Evolutionary conservation across 2,329 filamentous ascomycete genomes (phyloP).

Genomic region (Trichoderma afroharzianum): DNA sequence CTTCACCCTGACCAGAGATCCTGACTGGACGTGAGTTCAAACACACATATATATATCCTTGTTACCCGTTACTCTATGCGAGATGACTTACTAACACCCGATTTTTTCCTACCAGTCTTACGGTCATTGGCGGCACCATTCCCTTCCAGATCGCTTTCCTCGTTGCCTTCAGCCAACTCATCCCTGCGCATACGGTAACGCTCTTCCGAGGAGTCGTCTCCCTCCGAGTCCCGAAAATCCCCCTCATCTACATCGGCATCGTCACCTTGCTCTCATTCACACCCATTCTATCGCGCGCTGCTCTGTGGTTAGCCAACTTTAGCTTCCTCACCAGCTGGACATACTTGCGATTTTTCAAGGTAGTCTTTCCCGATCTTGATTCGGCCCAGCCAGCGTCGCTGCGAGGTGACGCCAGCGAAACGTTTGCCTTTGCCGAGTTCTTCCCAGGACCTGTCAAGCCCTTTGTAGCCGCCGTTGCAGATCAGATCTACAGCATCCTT

Average conservation of each 20-base stretch:
- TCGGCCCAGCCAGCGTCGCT: slow-evolving; percentile 59
- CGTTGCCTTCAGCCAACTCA: slow-evolving; percentile 94
- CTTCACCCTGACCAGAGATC: slow-evolving; percentile 65
- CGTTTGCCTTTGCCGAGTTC: slow-evolving; percentile 93
- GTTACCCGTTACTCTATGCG: neutral
- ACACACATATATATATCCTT: neutral
- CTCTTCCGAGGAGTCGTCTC: slow-evolving; percentile 86
- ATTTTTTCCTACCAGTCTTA: slow-evolving; percentile 50
- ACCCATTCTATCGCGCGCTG: slow-evolving; percentile 62
- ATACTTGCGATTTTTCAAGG: slow-evolving; percentile 93
- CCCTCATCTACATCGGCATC: slow-evolving; percentile 69
- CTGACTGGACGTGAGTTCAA: slow-evolving; percentile 62
- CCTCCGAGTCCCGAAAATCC: slow-evolving; percentile 73
- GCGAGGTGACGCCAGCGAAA: slow-evolving; percentile 90
- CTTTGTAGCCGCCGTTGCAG: slow-evolving; percentile 67
- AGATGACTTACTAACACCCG: neutral
- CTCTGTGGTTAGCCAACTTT: slow-evolving; percentile 73
- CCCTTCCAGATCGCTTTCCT: slow-evolving; percentile 90
- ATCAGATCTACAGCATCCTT: slow-evolving; percentile 69
- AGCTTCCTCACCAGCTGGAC: slow-evolving; percentile 89
- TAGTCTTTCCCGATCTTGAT: slow-evolving; percentile 65
- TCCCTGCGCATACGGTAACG: slow-evolving; percentile 94
- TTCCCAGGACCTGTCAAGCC: slow-evolving; percentile 85
- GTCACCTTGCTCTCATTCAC: slow-evolving; percentile 62
- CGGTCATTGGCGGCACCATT: slow-evolving; percentile 82